Conservation (phyloP, 768 basidiomycete genomes). For the Cyclocybe aegerita region DNA sequence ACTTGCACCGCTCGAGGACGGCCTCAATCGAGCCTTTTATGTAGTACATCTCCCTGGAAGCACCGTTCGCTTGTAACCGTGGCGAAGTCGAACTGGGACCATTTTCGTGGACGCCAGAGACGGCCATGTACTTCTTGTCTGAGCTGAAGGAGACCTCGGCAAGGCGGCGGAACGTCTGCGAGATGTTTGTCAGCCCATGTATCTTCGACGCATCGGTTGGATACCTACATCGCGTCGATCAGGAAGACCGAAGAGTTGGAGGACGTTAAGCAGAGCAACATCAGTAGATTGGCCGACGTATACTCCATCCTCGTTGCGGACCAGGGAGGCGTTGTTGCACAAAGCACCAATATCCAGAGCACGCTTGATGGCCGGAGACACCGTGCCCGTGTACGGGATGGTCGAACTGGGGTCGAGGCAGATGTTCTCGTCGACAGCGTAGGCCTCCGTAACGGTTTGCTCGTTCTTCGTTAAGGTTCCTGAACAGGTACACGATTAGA, state of each 20-base stretch:
- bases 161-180: conserved; percentile 65
- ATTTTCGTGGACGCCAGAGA: conserved; percentile 69
- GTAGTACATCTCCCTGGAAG: conserved; percentile 75
- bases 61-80: conserved; percentile 27
- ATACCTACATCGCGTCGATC: conserved; percentile 70
- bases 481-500: conserved; percentile 20
- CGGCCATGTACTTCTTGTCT: conserved; percentile 91
- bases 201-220: not conserved
- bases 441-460: conserved; percentile 89
- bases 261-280: conserved; percentile 83
- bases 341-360: conserved; percentile 81
- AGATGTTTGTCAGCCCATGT: not conserved
- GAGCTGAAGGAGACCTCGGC: conserved; percentile 90
- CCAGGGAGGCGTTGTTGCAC: conserved; percentile 82
- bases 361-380: conserved; percentile 70
- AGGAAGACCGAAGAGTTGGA: conserved; percentile 60
- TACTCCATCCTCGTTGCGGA: conserved; percentile 64
- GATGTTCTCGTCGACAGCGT: conserved; percentile 81
- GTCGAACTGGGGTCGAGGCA: conserved; percentile 57
- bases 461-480: conserved; percentile 96
- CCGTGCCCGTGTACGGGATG: conserved; percentile 30
- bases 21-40: conserved; percentile 92
- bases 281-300: conserved; percentile 91
- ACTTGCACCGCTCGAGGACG: conserved; percentile 82
- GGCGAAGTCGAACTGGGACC: conserved; percentile 20